phyloP scores from a whole-genome alignment of 2,329 filamentous ascomycete genomes.

The Penicillium sp. region DNA sequence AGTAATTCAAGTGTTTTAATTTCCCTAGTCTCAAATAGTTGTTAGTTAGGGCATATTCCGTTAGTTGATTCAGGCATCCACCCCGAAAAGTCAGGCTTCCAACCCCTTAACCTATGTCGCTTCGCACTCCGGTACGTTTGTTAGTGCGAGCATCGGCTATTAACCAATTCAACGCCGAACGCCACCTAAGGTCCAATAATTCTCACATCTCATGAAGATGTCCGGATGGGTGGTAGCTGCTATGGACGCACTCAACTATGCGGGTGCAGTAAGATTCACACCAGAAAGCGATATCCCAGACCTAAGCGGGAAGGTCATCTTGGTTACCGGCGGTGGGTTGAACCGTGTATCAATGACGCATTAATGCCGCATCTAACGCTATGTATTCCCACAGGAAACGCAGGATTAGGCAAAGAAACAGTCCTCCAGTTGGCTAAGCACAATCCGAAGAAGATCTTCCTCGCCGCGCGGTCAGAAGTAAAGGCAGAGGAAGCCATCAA shows the following conservation, averaged over 20 bases:
- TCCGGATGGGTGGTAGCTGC: slow-evolving; percentile 11
- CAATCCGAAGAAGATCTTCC: slow-evolving; percentile 33
- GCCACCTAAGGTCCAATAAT: background rate
- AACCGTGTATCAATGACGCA: slow-evolving; percentile 22
- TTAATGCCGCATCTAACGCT: background rate
- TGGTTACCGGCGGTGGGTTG: slow-evolving; percentile 31
- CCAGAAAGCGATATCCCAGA: slow-evolving; percentile 30
- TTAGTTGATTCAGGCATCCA: too few species aligned
- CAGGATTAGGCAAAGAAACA: slow-evolving; percentile 42
- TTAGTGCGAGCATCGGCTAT: background rate
- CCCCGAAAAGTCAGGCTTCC: too few species aligned
- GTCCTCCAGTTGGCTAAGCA: slow-evolving; percentile 38
- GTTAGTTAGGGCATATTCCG: too few species aligned
- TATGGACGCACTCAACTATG: slow-evolving; percentile 15
- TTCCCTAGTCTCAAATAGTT: too few species aligned
- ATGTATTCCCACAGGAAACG: slow-evolving; percentile 27
- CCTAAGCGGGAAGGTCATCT: slow-evolving; percentile 27
- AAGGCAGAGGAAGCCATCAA: slow-evolving; percentile 20
- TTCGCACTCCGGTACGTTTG: background rate
- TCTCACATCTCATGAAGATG: slow-evolving; percentile 4
- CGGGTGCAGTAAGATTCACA: slow-evolving; percentile 21
- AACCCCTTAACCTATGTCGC: too few species aligned
- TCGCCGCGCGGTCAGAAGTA: slow-evolving; percentile 29
- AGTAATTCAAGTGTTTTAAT: too few species aligned
- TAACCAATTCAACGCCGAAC: background rate